Percentiles rank a stretch among this genome's conserved stretches.
Conservation (phyloP, 208 protist species). For the Lotmaria passim region DNA sequence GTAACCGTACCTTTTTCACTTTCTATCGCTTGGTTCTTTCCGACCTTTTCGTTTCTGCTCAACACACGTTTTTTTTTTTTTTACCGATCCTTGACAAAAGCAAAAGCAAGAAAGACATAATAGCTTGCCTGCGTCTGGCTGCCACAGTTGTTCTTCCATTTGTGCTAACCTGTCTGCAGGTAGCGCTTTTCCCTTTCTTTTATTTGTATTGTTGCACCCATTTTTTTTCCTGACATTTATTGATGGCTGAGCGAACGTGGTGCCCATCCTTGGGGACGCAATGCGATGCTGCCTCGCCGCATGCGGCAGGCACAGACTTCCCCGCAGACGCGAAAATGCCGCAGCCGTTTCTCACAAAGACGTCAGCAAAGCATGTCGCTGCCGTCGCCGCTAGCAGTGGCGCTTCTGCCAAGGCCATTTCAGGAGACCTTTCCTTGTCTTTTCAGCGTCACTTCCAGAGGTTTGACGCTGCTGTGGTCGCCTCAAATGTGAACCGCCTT, state of each 20-base stretch:
- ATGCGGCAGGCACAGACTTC: not conserved
- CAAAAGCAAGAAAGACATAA: too few relatives aligned
- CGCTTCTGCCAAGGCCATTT: conserved; percentile 42
- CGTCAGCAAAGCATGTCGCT: conserved; percentile 26
- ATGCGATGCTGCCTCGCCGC: not conserved
- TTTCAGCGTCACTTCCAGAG: conserved; percentile 29
- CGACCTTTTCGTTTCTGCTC: too few relatives aligned
- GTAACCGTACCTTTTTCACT: too few relatives aligned
- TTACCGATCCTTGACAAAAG: too few relatives aligned
- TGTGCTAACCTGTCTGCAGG: too few relatives aligned
- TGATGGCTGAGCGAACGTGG: conserved; percentile 28
- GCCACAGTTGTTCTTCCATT: too few relatives aligned
- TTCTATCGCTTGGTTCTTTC: too few relatives aligned
- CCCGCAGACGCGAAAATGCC: not conserved
- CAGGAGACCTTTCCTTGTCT: conserved; percentile 14
- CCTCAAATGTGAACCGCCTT: conserved; percentile 54
- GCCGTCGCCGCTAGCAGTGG: conserved; percentile 58
- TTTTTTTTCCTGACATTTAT: not conserved
- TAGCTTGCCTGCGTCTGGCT: too few relatives aligned
- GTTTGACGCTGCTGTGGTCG: conserved; percentile 63
- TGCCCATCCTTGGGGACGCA: conserved; percentile 16
- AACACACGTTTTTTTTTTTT: not conserved
- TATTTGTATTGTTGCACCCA: not conserved
- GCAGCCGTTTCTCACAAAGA: not conserved
- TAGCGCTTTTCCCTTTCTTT: not conserved